Evolutionary conservation across 2,329 filamentous ascomycete genomes (phyloP).

Genomic region (Aspergillus phoenicis): DNA sequence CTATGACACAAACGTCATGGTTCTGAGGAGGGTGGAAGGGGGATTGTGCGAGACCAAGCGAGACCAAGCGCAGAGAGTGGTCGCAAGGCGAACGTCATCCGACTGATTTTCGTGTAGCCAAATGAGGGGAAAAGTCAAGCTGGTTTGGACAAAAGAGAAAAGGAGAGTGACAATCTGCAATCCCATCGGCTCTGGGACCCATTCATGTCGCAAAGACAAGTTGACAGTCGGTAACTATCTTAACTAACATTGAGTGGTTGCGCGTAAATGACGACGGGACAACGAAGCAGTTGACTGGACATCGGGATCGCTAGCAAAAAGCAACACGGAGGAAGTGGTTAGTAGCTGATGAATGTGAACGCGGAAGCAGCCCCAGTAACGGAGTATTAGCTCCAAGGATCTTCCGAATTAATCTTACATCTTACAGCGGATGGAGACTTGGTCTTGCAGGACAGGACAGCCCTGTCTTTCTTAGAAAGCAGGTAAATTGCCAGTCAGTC

Average conservation of each 20-base stretch:
- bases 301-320: not conserved
- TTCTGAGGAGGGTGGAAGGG: not conserved
- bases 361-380: conserved; percentile 29
- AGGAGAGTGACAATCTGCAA: not conserved
- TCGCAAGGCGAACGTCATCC: conserved; percentile 18
- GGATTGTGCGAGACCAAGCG: conserved; percentile 13
- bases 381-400: conserved; percentile 23
- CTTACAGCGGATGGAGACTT: conserved; percentile 2
- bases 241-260: not conserved
- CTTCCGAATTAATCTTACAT: conserved; percentile 16
- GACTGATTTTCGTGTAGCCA: conserved; percentile 12
- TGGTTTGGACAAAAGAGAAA: not conserved
- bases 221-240: too few species aligned
- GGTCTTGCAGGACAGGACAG: not conserved
- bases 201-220: too few species aligned
- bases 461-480: conserved; percentile 10
- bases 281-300: not conserved
- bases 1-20: conserved; percentile 20
- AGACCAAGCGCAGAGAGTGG: not conserved
- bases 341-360: conserved; percentile 11
- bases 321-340: not conserved
- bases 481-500: too few species aligned
- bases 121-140: not conserved
- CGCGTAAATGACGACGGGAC: conserved; percentile 3
- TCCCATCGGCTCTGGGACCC: not conserved